A percentile compares a stretch with the other conserved stretches of the same genome.
These are phyloP conservation scores for Melastoma candidum DNA, from an alignment of 441 rosid genomes.

Conservation along the genomic window DNA sequence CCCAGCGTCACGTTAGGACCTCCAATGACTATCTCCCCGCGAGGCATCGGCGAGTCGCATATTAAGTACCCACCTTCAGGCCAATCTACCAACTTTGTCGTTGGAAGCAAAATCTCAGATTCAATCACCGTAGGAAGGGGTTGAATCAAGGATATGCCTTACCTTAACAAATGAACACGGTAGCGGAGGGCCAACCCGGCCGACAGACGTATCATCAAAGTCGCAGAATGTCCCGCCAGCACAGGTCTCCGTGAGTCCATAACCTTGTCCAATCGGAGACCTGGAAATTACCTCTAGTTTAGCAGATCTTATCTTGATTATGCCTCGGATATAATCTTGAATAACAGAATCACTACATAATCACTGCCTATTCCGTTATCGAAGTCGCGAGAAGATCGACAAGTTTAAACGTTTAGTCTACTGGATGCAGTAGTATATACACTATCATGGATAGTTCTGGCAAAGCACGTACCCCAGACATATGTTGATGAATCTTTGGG, in stretches of 20 bases:
- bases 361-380: too few relatives aligned
- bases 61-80: slow-evolving; percentile 81
- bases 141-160: slow-evolving; percentile 9
- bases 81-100: slow-evolving; percentile 88
- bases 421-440: too few relatives aligned
- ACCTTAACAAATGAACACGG: slow-evolving; percentile 94
- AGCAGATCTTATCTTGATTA: too few relatives aligned
- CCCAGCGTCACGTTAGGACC: slow-evolving; percentile 89
- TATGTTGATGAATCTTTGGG: slow-evolving; percentile 98
- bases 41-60: slow-evolving; percentile 76
- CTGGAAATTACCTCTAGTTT: slow-evolving; percentile 17
- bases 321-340: background rate
- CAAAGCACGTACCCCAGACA: slow-evolving; percentile 64
- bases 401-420: too few relatives aligned
- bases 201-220: slow-evolving; percentile 89
- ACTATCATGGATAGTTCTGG: too few relatives aligned
- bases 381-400: too few relatives aligned
- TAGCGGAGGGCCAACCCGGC: slow-evolving; percentile 94
- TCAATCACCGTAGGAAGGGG: too few relatives aligned
- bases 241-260: slow-evolving; percentile 96
- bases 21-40: slow-evolving; percentile 94
- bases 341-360: slow-evolving; percentile 1
- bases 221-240: slow-evolving; percentile 97
- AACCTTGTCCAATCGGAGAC: slow-evolving; percentile 97
- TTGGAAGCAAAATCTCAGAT: background rate